These are phyloP conservation scores for Rhodotorula sp. DNA, from an alignment of 1,284 basidiomycete genomes.

Conservation along the genomic window DNA sequence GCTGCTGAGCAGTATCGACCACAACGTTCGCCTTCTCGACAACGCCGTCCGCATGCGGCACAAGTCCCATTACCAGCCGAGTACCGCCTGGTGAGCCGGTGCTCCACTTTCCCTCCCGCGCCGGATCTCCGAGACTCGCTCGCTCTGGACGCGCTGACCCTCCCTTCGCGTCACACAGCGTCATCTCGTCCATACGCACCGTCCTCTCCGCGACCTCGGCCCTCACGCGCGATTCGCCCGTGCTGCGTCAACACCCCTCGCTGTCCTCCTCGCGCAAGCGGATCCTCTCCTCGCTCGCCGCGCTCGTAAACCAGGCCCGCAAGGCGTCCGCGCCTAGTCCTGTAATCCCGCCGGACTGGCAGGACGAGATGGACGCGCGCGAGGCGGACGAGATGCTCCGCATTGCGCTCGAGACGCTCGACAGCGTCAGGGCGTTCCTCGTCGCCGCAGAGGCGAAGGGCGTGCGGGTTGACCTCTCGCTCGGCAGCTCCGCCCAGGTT, in stretches of 20 bases:
- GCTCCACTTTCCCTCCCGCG: neutral
- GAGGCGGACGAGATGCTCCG: constrained; percentile 54
- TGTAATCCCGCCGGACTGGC: neutral
- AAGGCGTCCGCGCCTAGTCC: constrained; percentile 61
- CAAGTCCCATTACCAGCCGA: constrained; percentile 72
- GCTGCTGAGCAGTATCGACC: constrained; percentile 67
- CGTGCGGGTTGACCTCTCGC: constrained; percentile 17
- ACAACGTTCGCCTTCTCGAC: constrained; percentile 81
- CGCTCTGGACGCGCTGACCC: neutral
- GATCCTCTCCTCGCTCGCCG: constrained; percentile 78
- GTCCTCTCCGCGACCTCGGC: constrained; percentile 83
- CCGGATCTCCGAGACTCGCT: neutral
- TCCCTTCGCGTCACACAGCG: constrained; percentile 46
- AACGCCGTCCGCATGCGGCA: constrained; percentile 76
- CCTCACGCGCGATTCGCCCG: constrained; percentile 74
- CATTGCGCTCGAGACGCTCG: constrained; percentile 54
- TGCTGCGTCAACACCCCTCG: constrained; percentile 66
- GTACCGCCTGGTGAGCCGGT: constrained; percentile 58
- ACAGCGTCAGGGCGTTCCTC: constrained; percentile 56
- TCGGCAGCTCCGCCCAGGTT: neutral
- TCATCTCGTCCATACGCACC: constrained; percentile 92
- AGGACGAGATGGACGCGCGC: constrained; percentile 6
- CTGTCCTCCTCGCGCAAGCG: constrained; percentile 77
- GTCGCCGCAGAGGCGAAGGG: constrained; percentile 60
- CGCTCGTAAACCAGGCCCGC: constrained; percentile 80